A percentile compares a stretch with the other conserved stretches of the same genome.
These are phyloP conservation scores for Penicillium frequentans DNA, from an alignment of 2,329 filamentous ascomycete species.

Conservation along the genomic window DNA sequence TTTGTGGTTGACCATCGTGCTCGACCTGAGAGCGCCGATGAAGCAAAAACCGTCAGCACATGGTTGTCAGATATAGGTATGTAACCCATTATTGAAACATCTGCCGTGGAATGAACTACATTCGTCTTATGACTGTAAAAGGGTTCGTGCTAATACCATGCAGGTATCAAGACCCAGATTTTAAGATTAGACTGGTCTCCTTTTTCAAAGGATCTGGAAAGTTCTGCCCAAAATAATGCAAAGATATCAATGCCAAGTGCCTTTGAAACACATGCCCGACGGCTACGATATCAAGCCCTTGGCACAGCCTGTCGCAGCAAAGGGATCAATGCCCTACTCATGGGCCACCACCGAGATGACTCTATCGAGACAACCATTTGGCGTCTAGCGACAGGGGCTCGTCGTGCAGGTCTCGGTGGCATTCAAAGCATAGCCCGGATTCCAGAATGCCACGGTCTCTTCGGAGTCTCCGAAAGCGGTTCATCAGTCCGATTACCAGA, in stretches of 20 bases:
- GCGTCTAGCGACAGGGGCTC: conserved; percentile 68
- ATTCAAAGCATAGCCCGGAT: conserved; percentile 67
- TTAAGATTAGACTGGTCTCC: conserved; percentile 55
- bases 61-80: conserved; percentile 48
- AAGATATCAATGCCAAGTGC: conserved; percentile 54
- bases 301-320: conserved; percentile 59
- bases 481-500: conserved; percentile 38
- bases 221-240: not conserved
- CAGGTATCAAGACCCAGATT: conserved; percentile 37
- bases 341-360: conserved; percentile 88
- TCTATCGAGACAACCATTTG: conserved; percentile 87
- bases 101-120: not conserved
- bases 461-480: conserved; percentile 69
- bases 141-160: not conserved
- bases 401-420: conserved; percentile 69
- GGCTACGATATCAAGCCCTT: conserved; percentile 69
- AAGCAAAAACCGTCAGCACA: conserved; percentile 53
- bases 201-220: conserved; percentile 1
- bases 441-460: conserved; percentile 78
- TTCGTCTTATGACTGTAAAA: not conserved
- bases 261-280: conserved; percentile 76
- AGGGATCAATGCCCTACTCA: conserved; percentile 62
- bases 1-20: conserved; percentile 64
- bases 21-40: conserved; percentile 55
- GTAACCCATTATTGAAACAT: not conserved